Evolutionary conservation across 129 eudicot species (phyloP).

Genomic region (Pseudognaphalium luteoalbum): DNA sequence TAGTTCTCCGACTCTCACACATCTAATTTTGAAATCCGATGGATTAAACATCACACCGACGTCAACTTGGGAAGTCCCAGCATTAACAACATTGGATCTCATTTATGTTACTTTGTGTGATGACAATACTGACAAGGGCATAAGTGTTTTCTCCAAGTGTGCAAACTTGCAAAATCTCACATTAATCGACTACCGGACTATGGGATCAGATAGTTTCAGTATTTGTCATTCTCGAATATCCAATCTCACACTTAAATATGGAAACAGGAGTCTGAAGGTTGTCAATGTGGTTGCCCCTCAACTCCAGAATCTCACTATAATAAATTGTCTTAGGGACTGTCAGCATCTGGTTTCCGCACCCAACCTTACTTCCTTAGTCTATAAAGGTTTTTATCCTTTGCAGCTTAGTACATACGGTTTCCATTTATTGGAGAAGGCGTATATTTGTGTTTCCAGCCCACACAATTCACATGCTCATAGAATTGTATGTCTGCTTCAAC

Average conservation of each 20-base stretch:
- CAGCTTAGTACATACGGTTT: background rate
- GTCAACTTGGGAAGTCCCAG: slow-evolving; percentile 7
- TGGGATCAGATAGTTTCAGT: background rate
- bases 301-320: slow-evolving; percentile 16
- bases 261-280: background rate
- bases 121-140: too few species aligned
- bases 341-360: too few species aligned
- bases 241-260: background rate
- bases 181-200: background rate
- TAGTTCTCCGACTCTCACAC: background rate
- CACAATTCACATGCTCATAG: background rate
- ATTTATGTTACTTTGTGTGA: background rate
- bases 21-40: background rate
- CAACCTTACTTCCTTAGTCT: background rate
- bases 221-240: slow-evolving; percentile 1
- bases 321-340: too few species aligned
- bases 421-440: slow-evolving; percentile 13
- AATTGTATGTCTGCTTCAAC: slow-evolving; percentile 12
- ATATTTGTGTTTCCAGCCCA: background rate
- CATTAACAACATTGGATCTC: background rate
- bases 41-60: background rate
- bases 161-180: slow-evolving; percentile 23
- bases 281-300: slow-evolving; percentile 16
- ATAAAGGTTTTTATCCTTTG: background rate
- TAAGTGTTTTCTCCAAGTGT: slow-evolving; percentile 17